phyloP scores from a whole-genome alignment of 495 filamentous ascomycete species.

The Paragyromitra xinjiangensis region DNA sequence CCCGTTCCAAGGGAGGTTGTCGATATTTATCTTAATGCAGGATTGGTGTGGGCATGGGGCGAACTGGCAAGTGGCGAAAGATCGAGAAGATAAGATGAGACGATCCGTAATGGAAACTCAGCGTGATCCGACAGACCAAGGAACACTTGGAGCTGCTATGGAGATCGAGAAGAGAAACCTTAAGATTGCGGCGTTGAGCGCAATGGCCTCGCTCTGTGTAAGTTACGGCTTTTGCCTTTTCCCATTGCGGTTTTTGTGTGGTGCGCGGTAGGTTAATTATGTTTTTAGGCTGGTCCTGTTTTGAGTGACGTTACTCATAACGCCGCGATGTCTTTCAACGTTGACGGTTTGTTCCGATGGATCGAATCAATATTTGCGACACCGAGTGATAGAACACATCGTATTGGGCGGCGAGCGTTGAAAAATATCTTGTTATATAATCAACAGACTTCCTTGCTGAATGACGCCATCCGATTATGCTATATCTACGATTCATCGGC shows the following conservation, averaged over 20 bases:
- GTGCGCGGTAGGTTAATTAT: conserved; percentile 17
- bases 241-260: neutral
- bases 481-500: conserved; percentile 73
- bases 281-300: conserved; percentile 76
- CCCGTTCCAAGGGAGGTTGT: conserved; percentile 92
- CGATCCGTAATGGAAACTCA: conserved; percentile 76
- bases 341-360: conserved; percentile 91
- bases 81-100: conserved; percentile 87
- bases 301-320: conserved; percentile 86
- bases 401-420: conserved; percentile 88
- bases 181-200: conserved; percentile 86
- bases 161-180: conserved; percentile 96
- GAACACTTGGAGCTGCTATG: conserved; percentile 82
- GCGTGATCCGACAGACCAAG: conserved; percentile 66
- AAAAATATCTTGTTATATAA: conserved; percentile 93
- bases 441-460: conserved; percentile 80
- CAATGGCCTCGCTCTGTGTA: conserved; percentile 94
- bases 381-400: conserved; percentile 85
- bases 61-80: conserved; percentile 81
- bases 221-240: conserved; percentile 51
- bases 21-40: conserved; percentile 94
- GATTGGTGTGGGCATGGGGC: conserved; percentile 99
- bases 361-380: conserved; percentile 92
- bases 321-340: conserved; percentile 85
- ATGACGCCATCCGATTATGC: conserved; percentile 87